Percentiles rank a stretch among this genome's conserved stretches.
These are phyloP conservation scores for Protomyces inundatus DNA, from an alignment of 1,139 yeast species.

Conservation along the genomic window DNA sequence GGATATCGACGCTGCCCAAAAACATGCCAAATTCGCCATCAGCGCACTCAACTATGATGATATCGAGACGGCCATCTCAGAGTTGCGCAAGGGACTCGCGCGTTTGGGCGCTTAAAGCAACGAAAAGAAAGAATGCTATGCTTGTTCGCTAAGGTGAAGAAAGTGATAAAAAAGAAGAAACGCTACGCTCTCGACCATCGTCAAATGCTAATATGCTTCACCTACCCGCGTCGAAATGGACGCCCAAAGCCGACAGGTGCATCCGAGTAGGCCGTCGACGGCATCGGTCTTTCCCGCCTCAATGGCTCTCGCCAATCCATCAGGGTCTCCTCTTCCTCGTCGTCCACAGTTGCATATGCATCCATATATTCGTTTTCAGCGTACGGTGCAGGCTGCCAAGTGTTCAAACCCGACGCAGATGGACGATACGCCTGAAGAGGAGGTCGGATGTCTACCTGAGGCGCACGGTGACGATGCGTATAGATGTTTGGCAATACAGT, in stretches of 20 bases:
- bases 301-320: background rate
- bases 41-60: constrained; percentile 94
- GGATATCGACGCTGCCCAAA: constrained; percentile 64
- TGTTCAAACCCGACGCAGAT: background rate
- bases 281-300: background rate
- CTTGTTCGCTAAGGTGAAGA: too few relatives aligned
- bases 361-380: background rate
- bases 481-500: background rate
- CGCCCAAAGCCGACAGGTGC: background rate
- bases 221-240: background rate
- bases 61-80: constrained; percentile 69
- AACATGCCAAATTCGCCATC: constrained; percentile 83
- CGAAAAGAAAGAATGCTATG: background rate
- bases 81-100: constrained; percentile 58
- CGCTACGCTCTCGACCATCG: too few relatives aligned
- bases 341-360: background rate
- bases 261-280: background rate
- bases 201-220: too few relatives aligned
- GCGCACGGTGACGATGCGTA: background rate
- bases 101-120: background rate
- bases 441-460: too few relatives aligned
- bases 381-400: background rate
- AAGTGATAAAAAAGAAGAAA: too few relatives aligned
- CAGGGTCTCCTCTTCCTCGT: background rate
- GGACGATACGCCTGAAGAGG: background rate